Percentiles rank a stretch among this genome's conserved stretches.
phyloP scores from a whole-genome alignment of 345 rosid genomes.

The Lagerstroemia speciosa region DNA sequence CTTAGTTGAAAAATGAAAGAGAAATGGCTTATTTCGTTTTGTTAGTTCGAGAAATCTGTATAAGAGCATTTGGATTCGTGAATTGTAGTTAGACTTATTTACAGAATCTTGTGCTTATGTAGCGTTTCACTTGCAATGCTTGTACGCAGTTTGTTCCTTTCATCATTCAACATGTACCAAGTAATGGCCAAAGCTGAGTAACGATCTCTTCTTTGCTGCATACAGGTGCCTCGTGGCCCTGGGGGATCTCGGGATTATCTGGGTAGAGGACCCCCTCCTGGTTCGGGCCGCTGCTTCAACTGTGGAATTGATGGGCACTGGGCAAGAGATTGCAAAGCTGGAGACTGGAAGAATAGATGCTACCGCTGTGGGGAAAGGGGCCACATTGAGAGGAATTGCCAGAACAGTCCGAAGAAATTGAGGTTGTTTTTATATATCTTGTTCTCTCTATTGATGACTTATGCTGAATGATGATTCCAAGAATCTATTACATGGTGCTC shows the following conservation, averaged over 20 bases:
- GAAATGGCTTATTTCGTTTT: neutral
- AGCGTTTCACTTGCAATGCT: neutral
- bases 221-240: slow-evolving; percentile 74
- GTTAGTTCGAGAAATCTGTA: neutral
- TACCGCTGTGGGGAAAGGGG: slow-evolving; percentile 96
- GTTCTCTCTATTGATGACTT: neutral
- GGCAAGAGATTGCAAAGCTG: slow-evolving; percentile 96
- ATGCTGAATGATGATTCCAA: neutral
- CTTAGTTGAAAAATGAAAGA: neutral
- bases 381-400: slow-evolving; percentile 89
- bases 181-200: neutral
- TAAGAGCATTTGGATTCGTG: neutral
- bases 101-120: neutral
- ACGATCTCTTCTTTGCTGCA: neutral
- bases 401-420: slow-evolving; percentile 78
- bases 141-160: neutral
- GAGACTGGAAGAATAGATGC: slow-evolving; percentile 95
- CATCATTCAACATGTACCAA: neutral
- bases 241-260: slow-evolving; percentile 66
- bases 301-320: slow-evolving; percentile 98
- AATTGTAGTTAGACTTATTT: neutral
- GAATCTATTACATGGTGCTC: neutral
- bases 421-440: slow-evolving; percentile 22
- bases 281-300: slow-evolving; percentile 90
- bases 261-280: slow-evolving; percentile 95